Evolutionary conservation across 73 alveolate species (phyloP), one percentile per base, ranked within the genome.

Genomic region (Stentor roeselii): DNA sequence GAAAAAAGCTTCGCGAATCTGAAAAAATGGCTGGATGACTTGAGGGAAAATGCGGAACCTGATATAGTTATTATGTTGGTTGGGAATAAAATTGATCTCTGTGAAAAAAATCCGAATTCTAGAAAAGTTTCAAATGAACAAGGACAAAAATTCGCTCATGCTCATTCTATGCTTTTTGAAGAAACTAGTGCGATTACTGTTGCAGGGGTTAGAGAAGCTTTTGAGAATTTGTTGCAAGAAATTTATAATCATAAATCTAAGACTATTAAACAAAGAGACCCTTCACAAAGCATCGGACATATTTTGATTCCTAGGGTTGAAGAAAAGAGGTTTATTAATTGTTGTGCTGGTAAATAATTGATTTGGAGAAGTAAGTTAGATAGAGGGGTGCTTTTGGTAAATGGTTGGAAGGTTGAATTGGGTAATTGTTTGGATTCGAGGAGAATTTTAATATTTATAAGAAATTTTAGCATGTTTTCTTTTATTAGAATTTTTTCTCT

Each of bases 151-250:
- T 90, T 90, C 82, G 98, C 98, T 1, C 59, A 77, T 42, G 88
- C 87, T 59, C 85, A 94, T 84, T 87, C 85, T 36, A 59, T 94
- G 78, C 87, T 83, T 76, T 94, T 94, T 86, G 90, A 85, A 84
- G 98, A 94, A 80, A 87, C 97, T n/a, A 85, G 95, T 50, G 98
- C 98, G 40, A 76, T 86, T 32, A 90, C 88, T 39, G 92, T 88
- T 61, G 86, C 75, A n/a, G 90, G 86, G 82, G 95, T 94, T 58
- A 83, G 92, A 80, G 94, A 90, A 78, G 90, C 86, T 41, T 94
- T 94, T 82, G 96, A 94, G 78, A 91, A 88, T 74, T 88, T 94
- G 35, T 88, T 94, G 37, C 93, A 94, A 80, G 96, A 93, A 82
- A 92, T 93, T 14, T 93, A 93, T 86, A 92, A 93, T 86, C 91